Evolutionary conservation across 2,329 filamentous ascomycete species (phyloP), one percentile per base, ranked within the genome.

Genomic region (Botrytis sinoallii): DNA sequence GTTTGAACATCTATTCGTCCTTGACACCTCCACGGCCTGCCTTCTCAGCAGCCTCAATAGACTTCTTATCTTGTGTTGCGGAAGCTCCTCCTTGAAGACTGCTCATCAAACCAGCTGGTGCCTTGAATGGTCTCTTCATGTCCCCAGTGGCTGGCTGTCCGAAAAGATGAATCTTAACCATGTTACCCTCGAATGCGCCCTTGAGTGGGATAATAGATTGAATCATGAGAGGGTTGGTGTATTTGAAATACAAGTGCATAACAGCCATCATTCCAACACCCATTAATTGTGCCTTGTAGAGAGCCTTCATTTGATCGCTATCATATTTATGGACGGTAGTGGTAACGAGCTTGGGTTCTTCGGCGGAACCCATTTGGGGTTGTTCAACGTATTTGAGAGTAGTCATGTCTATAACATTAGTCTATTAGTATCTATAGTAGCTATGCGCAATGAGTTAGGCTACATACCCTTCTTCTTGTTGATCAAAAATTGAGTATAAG

Each of bases 181-280:
- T 87, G 88, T 98, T 98, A 85, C 92, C 89, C 88, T 99, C 96
- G 84, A 99, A 89, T 64, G 94, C 95, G 82, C 92, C 89, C 91
- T 99, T 99, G 84, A 98, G 88, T 48, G 96, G 96, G 82, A 99
- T 96, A 86, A 99, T 97, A 83, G 93, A 97, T 90, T 99, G 96
- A 86, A 99, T 97, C 81, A 98, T 87, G 70, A 99, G 93, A 60
- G 96, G 96, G 90, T 98, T 99, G 86, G 95, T 98, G 91, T 98
- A 99, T 84, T 98, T 95, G 88, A 99, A 93, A 91, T 98, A 99
- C 76, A 99, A 78, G 86, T 99, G 96, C 95, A 99, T 98, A 82
- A 98, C 93, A 76, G 85, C 90, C 95, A 99, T 98, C 95, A 99
- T 99, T 83, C 89, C 95, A 74, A 99, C 88, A 75, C 96, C 96